A percentile compares a stretch with the other conserved stretches of the same genome.
These are phyloP conservation scores for Botryosphaeria dothidea DNA, from an alignment of 2,329 filamentous ascomycete species.

Conservation along the genomic window DNA sequence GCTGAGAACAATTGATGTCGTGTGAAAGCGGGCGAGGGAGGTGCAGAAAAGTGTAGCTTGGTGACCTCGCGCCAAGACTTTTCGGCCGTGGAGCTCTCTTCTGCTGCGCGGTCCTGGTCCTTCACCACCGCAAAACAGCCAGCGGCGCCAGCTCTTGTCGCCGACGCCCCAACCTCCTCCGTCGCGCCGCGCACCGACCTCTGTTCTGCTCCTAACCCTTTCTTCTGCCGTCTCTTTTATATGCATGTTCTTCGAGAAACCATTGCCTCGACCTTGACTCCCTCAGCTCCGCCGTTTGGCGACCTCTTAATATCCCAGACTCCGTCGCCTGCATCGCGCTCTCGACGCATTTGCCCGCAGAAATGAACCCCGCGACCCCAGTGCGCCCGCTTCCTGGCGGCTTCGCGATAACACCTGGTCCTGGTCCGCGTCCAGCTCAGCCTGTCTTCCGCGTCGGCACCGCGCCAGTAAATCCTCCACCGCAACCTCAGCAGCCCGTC, in stretches of 20 bases:
- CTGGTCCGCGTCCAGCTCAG: constrained; percentile 9
- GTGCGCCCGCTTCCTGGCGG: constrained; percentile 73
- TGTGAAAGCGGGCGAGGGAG: background rate
- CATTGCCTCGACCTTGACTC: constrained; percentile 11
- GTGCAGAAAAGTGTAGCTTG: background rate
- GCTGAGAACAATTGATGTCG: background rate
- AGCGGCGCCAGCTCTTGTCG: background rate
- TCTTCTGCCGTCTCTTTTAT: constrained; percentile 8
- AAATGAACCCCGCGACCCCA: constrained; percentile 55
- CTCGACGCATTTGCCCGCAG: constrained; percentile 11
- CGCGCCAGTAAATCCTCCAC: constrained; percentile 15
- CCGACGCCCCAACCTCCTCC: background rate
- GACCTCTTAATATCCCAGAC: constrained; percentile 10
- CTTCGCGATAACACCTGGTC: constrained; percentile 70
- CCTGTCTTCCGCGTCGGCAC: constrained; percentile 16
- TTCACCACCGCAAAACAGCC: constrained; percentile 8
- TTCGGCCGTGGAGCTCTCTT: constrained; percentile 2
- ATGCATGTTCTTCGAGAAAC: constrained; percentile 1
- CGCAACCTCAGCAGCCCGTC: constrained; percentile 14
- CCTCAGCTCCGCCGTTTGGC: constrained; percentile 11
- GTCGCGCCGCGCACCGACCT: constrained; percentile 7
- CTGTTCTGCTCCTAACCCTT: background rate
- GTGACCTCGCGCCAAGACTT: background rate
- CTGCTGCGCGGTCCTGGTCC: background rate
- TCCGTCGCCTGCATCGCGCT: background rate